These are phyloP conservation scores for Rhododendron simsii DNA, from an alignment of 148 eudicot genomes.

Conservation along the genomic window DNA sequence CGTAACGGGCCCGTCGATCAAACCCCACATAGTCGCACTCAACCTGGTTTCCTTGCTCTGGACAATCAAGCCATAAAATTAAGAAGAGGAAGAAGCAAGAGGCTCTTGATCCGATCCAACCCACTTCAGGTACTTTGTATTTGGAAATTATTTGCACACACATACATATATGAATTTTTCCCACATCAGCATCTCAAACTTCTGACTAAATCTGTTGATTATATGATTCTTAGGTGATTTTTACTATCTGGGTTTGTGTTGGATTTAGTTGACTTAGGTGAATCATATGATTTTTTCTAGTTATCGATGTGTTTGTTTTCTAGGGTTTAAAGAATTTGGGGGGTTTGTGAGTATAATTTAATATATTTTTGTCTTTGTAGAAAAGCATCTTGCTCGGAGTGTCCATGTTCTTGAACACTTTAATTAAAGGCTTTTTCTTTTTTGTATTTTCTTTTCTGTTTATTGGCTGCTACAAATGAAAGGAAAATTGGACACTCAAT, in stretches of 20 bases:
- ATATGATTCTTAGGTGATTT: too few species aligned
- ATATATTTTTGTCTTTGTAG: too few species aligned
- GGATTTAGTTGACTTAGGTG: neutral
- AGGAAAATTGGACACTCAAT: neutral
- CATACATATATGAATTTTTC: neutral
- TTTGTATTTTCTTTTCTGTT: neutral
- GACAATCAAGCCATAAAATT: neutral
- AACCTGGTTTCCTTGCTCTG: too few species aligned
- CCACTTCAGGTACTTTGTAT: constrained; percentile 25
- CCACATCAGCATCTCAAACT: too few species aligned
- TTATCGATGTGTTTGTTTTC: neutral
- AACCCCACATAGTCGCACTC: too few species aligned
- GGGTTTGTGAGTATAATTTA: neutral
- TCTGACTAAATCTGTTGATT: too few species aligned
- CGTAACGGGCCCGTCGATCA: too few species aligned
- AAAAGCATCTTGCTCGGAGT: too few species aligned
- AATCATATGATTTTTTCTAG: neutral
- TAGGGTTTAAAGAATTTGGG: neutral
- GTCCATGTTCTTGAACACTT: neutral
- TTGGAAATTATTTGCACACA: neutral
- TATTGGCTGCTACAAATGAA: neutral
- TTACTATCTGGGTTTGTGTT: neutral
- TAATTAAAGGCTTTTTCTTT: neutral
- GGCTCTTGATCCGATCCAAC: neutral
- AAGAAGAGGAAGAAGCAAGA: too few species aligned